Evolutionary conservation across 2,329 filamentous ascomycete species (phyloP), one percentile per base, ranked within the genome.

Genomic region (Colletotrichum sp.): DNA sequence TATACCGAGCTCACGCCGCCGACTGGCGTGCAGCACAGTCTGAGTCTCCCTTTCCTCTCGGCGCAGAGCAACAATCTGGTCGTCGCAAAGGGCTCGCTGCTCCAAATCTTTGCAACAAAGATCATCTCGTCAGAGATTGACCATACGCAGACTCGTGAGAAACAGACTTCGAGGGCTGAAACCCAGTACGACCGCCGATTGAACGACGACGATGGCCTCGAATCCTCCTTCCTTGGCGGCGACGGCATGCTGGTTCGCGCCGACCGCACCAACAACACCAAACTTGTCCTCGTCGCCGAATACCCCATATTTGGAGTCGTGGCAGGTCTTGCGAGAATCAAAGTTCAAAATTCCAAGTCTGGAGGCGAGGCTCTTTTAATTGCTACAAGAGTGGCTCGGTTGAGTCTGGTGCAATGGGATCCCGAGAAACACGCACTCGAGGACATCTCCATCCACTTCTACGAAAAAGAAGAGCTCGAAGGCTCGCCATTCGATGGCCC

Each of bases 401-500:
- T 98, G 80, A 97, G 94, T 83, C 87, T 99, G 82, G 89, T 98
- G 70, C 95, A 98, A 85, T 99, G 97, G 97, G 95, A 98, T 81
- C 92, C 95, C 11, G 91, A 93, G 81, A 92, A 91, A 77, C 89
- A 94, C 83, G 90, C 91, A 66, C 92, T 98, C 78, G 92, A 93
- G 78, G 98, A 96, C 67, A 91, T 97, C 76, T 98, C 96, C 66
- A 96, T 99, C 79, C 97, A 99, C 86, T 98, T 96, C 87, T 99
- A 98, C 85, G 97, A 99, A 83, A 94, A 97, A 82, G 96, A 98
- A 80, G 96, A 98, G 81, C 87, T 96, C 75, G 91, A 93, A 77
- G 92, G 93, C 67, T 93, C 91, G 76, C 96, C 96, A 0, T 98
- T 95, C 93, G 92, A 93, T 65, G 90, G 93, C 66, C 90, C 93